Base-by-base conservation (phyloP, 2,329 filamentous ascomycete species). In the Chaetomiaceae sp. region DNA sequence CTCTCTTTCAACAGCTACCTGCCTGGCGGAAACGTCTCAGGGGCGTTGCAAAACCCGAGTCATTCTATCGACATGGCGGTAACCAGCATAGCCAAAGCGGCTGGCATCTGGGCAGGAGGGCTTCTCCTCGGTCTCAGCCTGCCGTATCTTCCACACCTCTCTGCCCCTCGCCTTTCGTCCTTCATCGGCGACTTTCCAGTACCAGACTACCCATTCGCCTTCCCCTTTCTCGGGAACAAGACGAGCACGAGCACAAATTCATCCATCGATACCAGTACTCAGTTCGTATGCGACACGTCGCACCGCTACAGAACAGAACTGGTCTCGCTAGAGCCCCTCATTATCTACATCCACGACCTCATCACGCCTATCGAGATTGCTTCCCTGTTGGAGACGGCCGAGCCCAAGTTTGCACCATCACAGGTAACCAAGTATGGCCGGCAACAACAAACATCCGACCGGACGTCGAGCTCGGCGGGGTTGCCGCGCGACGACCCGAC, bases 331-430 rank as follows among this genome's bases (percentile, higher is more conserved):
- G 69, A 72, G 37, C 73, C 73, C 1, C 62, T 75, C 1, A 64
- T 74, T 8, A 70, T 75, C 54, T 75, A 75, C 58, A 72, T 75
- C 63, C 69, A 70, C 60, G 56, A 66, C 49, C 71, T 74, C 62
- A 61, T 74, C 34, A 57, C 65, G 2, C 58, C 67, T 0, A 16
- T 51, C 21, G 73, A 75, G 56, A 68, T 68, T 33, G 48, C 62
- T 0, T 63, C 66, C 2, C 64, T 74, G 6, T 66, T 74, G 16
- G 55, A 58, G 14, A 66, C 66, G 2, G 69, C 67, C 45, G 67
- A 71, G 33, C 59, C 64, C 4, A 58, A 50, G 9, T 73, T 75
- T 58, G 60, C 64, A 2, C 71, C 71, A 0, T 73, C 70, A 1
- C 58, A 60, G 13, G 69, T 74, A 0, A 65, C 64, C 57, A 71